A percentile compares a stretch with the other conserved stretches of the same genome.
phyloP scores from a whole-genome alignment of 129 eudicot genomes.

The Dittrichia graveolens region DNA sequence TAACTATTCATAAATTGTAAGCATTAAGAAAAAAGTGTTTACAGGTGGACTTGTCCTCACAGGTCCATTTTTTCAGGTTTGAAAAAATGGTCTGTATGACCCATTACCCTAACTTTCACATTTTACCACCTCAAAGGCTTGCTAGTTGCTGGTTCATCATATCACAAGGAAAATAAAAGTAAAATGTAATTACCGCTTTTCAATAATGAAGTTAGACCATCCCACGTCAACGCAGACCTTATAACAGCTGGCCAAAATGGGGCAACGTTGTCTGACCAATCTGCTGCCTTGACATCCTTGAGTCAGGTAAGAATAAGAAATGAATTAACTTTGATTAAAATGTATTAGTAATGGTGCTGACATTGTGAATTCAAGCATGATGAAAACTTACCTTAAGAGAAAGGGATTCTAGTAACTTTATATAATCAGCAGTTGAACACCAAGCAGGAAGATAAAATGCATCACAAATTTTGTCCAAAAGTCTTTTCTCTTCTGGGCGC shows the following conservation, averaged over 20 bases:
- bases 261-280: conserved; percentile 91
- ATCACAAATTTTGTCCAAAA: conserved; percentile 70
- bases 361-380: not conserved
- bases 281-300: conserved; percentile 80
- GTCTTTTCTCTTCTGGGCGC: conserved; percentile 56
- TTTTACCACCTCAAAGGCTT: not conserved
- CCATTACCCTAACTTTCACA: not conserved
- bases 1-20: not conserved
- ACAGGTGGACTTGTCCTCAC: not conserved
- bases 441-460: conserved; percentile 89
- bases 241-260: conserved; percentile 99
- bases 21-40: conserved; percentile 20
- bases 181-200: conserved; percentile 57
- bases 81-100: not conserved
- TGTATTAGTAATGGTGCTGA: conserved; percentile 4
- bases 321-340: not conserved
- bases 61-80: not conserved
- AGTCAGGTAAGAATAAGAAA: not conserved
- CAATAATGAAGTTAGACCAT: conserved; percentile 78
- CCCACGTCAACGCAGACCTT: conserved; percentile 84
- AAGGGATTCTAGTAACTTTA: conserved; percentile 61
- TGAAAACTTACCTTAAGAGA: conserved; percentile 63
- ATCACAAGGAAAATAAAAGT: not conserved
- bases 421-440: conserved; percentile 92
- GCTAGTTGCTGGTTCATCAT: not conserved